Evolutionary conservation across 768 basidiomycete genomes (phyloP), one percentile per base, ranked within the genome.

Genomic region (Panaeolus cyanescens): DNA sequence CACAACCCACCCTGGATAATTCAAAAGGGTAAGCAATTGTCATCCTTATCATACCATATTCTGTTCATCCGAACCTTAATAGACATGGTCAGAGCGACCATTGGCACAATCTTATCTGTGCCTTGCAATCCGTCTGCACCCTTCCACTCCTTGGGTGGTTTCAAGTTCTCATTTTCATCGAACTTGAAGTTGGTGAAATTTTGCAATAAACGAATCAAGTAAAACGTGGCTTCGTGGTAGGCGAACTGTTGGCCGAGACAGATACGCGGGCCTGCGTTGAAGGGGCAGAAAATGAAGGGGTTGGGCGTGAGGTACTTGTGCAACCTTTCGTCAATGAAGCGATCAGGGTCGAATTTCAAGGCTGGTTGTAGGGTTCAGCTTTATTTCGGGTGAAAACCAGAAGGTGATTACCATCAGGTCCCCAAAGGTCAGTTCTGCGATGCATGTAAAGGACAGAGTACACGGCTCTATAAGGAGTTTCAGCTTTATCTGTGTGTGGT

Each of bases 141-240:
- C 15, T 68, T 70, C 85, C 81, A 87, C 20, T 75, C 75, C 4
- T 69, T 65, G 0, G 83, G 83, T 3, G 80, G 80, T 25, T 71
- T 70, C 0, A 75, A 72, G 19, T 71, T 77, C 7, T 74, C 69
- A 9, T 76, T 72, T 33, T 84, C 82, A 1, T 77, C 79, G 15
- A 86, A 70, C 2, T 68, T 66, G 56, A 88, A 71, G 0, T 71
- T 69, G 4, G 75, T 76, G 67, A 85, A 85, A 6, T 65, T 67
- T 67, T 88, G 86, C 9, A 88, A 65, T 1, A 87, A 69, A 6
- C 81, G 75, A 54, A 85, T 74, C 19, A 88, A 74, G 71, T 86
- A 83, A 68, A 82, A 87, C 0, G 83, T 85, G 2, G 79, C 69
- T 67, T 85, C 84, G 62, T 85, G 83, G 69, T 87, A 86, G 4